phyloP scores from a whole-genome alignment of 345 rosid species.

The Viola odorata region DNA sequence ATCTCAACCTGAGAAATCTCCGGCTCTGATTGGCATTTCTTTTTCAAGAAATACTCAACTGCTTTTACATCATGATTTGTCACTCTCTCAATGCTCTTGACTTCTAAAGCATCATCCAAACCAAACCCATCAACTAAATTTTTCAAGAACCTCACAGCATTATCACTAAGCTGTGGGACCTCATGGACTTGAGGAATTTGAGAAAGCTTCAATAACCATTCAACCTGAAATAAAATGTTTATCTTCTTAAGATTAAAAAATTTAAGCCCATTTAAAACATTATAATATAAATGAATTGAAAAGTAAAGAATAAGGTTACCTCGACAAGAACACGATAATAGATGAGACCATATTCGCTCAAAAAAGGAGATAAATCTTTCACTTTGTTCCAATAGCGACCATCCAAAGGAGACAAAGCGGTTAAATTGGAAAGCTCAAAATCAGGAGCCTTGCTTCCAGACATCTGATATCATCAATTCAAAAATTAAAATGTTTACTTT shows the following conservation, averaged over 20 bases:
- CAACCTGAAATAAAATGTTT: slow-evolving; percentile 39
- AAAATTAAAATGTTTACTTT: neutral
- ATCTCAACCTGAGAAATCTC: slow-evolving; percentile 68
- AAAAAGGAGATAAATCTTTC: slow-evolving; percentile 70
- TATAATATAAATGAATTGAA: neutral
- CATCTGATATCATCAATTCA: slow-evolving; percentile 47
- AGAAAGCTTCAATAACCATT: slow-evolving; percentile 89
- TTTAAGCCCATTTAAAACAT: neutral
- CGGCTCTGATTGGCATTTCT: slow-evolving; percentile 68
- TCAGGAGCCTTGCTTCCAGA: slow-evolving; percentile 24
- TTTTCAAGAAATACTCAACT: slow-evolving; percentile 87
- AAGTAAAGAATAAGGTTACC: slow-evolving; percentile 30
- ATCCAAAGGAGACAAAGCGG: slow-evolving; percentile 85
- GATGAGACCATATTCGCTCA: slow-evolving; percentile 88
- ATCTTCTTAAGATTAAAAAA: slow-evolving; percentile 6
- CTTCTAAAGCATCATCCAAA: slow-evolving; percentile 68
- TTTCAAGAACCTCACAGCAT: slow-evolving; percentile 56
- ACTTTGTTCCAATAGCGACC: slow-evolving; percentile 92
- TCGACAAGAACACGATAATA: slow-evolving; percentile 78
- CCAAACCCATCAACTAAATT: slow-evolving; percentile 60
- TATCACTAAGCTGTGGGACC: slow-evolving; percentile 77
- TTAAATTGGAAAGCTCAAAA: slow-evolving; percentile 65
- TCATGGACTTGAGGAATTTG: slow-evolving; percentile 62
- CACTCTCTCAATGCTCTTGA: slow-evolving; percentile 71
- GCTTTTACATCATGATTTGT: slow-evolving; percentile 97